Base-by-base conservation (phyloP, 2,329 filamentous ascomycete species). In the Gremmenia infestans region DNA sequence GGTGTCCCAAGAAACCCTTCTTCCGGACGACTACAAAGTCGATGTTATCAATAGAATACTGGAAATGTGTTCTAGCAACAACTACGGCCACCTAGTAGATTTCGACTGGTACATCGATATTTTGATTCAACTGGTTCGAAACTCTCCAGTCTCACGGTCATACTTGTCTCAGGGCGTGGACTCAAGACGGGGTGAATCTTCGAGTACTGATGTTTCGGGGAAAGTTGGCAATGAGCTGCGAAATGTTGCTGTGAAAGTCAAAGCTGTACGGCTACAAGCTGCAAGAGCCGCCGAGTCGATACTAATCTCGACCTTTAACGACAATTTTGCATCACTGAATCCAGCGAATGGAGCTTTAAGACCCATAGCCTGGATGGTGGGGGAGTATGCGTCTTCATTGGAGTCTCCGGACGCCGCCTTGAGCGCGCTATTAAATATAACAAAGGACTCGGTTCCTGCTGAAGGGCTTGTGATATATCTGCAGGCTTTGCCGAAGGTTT, bases 91-190 rank as follows among this genome's bases (percentile, higher is more conserved):
- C 67, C 78, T 99, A 48, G 76, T 81, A 52, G 93, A 99, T 69
- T 99, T 99, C 70, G 93, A 97, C 63, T 99, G 94, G 94, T 97
- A 97, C 71, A 88, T 97, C 62, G 89, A 94, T 63, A 83, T 96
- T 28, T 76, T 99, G 32, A 87, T 90, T 5, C 91, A 96, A 68
- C 80, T 99, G 14, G 84, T 97, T 42, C 85, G 87, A 68, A 79
- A 89, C 73, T 77, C 86, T 19, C 88, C 76, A 0, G 64, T 75
- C n/a, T 73, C 79, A 48, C 73, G 75, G 40, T 60, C 68, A 14
- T 64, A 65, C 12, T 64, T 65, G 23, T 45, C 52, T 12, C 43
- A 60, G 2, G 54, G 63, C 11, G 48, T 49, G 3, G 56, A 56
- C 6, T 39, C 55, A 23, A 56, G 50, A 9, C 9, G 32, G 5